Percentiles rank a stretch among this genome's conserved stretches.
Conservation (phyloP, 257 asterid species). For the Leonotis leonurus region DNA sequence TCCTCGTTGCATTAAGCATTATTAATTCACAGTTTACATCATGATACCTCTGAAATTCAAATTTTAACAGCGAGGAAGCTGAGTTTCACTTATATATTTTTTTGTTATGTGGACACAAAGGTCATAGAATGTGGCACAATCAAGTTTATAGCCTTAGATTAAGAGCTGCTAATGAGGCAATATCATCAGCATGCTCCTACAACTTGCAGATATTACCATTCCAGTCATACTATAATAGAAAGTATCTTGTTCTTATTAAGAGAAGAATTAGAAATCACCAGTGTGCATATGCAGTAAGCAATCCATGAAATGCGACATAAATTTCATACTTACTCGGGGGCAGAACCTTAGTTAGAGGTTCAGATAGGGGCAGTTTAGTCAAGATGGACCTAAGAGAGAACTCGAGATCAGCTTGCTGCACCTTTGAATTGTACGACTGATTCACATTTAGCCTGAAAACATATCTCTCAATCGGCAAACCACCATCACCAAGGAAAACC, state of each 20-base stretch:
- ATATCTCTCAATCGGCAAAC: conserved; percentile 72
- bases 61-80: background rate
- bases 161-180: background rate
- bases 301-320: background rate
- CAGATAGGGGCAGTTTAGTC: conserved; percentile 70
- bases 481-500: conserved; percentile 46
- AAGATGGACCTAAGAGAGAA: conserved; percentile 77
- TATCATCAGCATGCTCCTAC: background rate
- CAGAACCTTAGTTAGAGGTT: conserved; percentile 55
- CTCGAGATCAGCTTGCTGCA: conserved; percentile 63
- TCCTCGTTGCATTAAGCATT: background rate
- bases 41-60: background rate
- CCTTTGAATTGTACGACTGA: conserved; percentile 48
- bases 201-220: background rate
- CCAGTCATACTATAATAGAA: background rate
- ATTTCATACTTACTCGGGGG: conserved; percentile 44
- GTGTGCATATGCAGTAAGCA: background rate
- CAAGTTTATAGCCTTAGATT: background rate
- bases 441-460: conserved; percentile 69
- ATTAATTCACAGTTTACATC: background rate
- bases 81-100: background rate
- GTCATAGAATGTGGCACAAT: background rate
- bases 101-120: too few species aligned
- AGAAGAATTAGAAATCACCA: background rate
- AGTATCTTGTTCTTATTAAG: background rate